A percentile compares a stretch with the other conserved stretches of the same genome.
phyloP scores from a whole-genome alignment of 805 yeast species.

The Metschnikowia baotianmanensis region DNA sequence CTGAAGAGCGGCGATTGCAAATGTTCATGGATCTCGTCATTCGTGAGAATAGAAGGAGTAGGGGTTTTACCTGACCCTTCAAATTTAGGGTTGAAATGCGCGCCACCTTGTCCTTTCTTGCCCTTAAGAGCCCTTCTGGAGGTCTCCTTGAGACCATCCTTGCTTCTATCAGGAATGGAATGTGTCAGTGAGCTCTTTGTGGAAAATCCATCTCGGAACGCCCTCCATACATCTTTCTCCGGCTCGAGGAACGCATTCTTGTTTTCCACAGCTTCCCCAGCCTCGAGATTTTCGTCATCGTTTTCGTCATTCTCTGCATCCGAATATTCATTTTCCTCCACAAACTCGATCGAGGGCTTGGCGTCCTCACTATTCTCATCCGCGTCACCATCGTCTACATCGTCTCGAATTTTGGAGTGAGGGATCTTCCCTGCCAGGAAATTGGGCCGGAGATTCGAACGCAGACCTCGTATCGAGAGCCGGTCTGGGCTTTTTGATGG shows the following conservation, averaged over 20 bases:
- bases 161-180: slow-evolving; percentile 8
- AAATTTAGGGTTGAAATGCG: slow-evolving; percentile 9
- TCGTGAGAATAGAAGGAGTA: slow-evolving; percentile 37
- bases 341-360: slow-evolving; percentile 61
- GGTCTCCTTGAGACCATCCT: slow-evolving; percentile 5
- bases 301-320: slow-evolving; percentile 12
- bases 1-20: slow-evolving; percentile 35
- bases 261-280: not conserved
- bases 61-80: slow-evolving; percentile 11
- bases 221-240: not conserved
- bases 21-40: slow-evolving; percentile 36
- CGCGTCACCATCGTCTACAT: slow-evolving; percentile 52
- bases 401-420: slow-evolving; percentile 61
- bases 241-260: not conserved
- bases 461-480: slow-evolving; percentile 32
- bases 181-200: not conserved
- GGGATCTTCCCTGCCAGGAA: slow-evolving; percentile 75
- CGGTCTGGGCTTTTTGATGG: slow-evolving; percentile 22
- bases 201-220: not conserved
- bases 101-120: slow-evolving; percentile 1
- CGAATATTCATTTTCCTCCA: slow-evolving; percentile 41
- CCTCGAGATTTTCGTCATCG: slow-evolving; percentile 18
- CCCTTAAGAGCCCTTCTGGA: slow-evolving; percentile 6
- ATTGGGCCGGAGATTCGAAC: slow-evolving; percentile 50
- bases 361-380: slow-evolving; percentile 16